Conservation (phyloP, 208 protist species). For the Tritrichomonas musculus region DNA sequence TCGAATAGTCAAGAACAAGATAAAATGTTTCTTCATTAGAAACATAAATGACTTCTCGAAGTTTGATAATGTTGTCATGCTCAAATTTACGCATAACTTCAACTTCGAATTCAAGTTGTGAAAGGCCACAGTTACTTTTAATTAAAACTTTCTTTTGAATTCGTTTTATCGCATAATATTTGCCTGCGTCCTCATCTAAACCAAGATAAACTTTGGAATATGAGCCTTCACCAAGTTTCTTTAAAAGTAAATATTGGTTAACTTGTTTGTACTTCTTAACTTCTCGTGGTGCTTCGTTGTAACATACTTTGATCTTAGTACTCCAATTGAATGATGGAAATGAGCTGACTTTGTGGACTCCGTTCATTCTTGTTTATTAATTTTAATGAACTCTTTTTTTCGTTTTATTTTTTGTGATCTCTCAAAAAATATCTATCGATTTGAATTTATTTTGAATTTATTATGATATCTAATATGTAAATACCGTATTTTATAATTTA, state of each 20-base stretch:
- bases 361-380: no score
- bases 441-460: no score
- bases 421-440: no score
- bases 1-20: not conserved
- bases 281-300: no score
- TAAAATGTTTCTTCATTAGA: not conserved
- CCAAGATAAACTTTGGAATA: not conserved
- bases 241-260: not conserved
- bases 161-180: not conserved
- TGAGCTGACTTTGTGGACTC: no score
- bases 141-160: not conserved
- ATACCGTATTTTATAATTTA: no score
- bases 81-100: not conserved
- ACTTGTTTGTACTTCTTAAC: not conserved
- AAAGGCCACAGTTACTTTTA: not conserved
- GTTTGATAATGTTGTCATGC: not conserved
- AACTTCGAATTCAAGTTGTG: not conserved
- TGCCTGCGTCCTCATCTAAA: not conserved
- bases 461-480: no score
- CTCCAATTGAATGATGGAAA: no score
- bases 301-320: no score
- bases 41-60: not conserved
- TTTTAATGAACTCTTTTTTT: no score
- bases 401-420: no score
- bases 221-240: not conserved